Base-by-base conservation (phyloP, 1,284 basidiomycete species). In the Sporisorium exsertum region DNA sequence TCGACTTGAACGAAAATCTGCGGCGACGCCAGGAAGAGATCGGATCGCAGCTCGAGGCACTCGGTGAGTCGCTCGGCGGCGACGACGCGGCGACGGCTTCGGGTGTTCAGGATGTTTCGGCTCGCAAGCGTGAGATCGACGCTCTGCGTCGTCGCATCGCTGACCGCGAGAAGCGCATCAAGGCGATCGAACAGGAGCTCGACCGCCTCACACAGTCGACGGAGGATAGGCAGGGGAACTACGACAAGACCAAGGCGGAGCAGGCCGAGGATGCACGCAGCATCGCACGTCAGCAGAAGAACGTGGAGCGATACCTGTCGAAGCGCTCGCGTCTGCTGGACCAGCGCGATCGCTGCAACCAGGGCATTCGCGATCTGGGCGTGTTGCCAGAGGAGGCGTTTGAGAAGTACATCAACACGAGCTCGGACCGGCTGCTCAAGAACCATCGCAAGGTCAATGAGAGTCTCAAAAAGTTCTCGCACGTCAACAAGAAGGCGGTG, bases 401-500 rank as follows among this genome's bases (percentile, higher is more conserved):
- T 82, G 91, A 94, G 82, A 97, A 96, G 87, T 97, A 97, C 84
- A 92, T 91, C 13, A 91, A 89, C 61, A 91, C 93, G 64, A 80
- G 79, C n/a, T 88, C 92, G 12, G 94, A 97, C 78, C 89, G 91
- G 93, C 89, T 99, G 42, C 90, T 96, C 78, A 95, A 94, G 87
- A 92, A 92, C 75, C 89, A 99, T 40, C 95, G 97, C 82, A 89
- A 89, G 26, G 91, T 95, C 74, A 95, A 97, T 81, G 95, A 97
- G 80, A 90, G 91, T 32, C 88, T 99, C 73, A 97, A 96, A 86
- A 95, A 95, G 86, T 99, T 95, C 81, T 92, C 94, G 0, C 95
- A 98, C 84, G 96, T 99, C 77, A 99, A 99, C 89, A 99, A 99
- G 88, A 98, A 98, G 86, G 97, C 96, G 1, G 96, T 97, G 83